Percentiles rank a stretch among this genome's conserved stretches.
Conservation (phyloP, 2,329 filamentous ascomycete genomes). For the Bipolaris gigantea region DNA sequence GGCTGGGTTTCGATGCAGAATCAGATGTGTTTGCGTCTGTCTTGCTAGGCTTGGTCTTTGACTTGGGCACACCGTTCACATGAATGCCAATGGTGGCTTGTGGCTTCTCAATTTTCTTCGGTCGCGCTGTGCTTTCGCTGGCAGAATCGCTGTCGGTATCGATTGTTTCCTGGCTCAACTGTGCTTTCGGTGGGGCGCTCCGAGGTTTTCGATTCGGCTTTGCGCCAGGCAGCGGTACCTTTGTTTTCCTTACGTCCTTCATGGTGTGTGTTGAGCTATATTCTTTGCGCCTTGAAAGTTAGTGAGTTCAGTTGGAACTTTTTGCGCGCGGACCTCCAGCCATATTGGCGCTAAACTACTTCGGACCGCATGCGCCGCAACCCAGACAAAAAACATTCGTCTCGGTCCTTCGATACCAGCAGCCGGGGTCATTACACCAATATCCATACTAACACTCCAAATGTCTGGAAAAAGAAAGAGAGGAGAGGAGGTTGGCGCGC, state of each 20-base stretch:
- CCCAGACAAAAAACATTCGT: constrained; percentile 13
- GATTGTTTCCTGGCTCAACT: constrained; percentile 43
- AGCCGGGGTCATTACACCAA: constrained; percentile 4
- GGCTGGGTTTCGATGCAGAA: constrained; percentile 16
- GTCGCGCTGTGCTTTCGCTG: constrained; percentile 20
- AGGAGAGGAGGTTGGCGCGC: constrained; percentile 9
- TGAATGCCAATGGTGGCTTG: constrained; percentile 38
- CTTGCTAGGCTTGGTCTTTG: constrained; percentile 18
- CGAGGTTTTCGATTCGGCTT: constrained; percentile 31
- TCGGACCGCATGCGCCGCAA: constrained; percentile 1
- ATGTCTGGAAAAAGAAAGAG: constrained; percentile 42
- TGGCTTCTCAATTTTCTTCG: constrained; percentile 24
- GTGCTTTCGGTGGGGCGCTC: constrained; percentile 23
- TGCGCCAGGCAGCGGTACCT: constrained; percentile 38
- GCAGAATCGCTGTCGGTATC: constrained; percentile 39
- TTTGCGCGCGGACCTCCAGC: constrained; percentile 26
- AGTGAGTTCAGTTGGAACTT: constrained; percentile 29
- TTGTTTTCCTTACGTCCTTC: constrained; percentile 41
- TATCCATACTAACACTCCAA: constrained; percentile 6
- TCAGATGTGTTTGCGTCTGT: constrained; percentile 14
- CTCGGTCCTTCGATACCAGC: background rate
- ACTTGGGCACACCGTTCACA: constrained; percentile 29
- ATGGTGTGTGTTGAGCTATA: constrained; percentile 26
- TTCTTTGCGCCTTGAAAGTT: constrained; percentile 15
- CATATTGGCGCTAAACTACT: constrained; percentile 8